Base-by-base conservation (phyloP, 73 alveolate genomes). In the Paramecium sonneborni region DNA sequence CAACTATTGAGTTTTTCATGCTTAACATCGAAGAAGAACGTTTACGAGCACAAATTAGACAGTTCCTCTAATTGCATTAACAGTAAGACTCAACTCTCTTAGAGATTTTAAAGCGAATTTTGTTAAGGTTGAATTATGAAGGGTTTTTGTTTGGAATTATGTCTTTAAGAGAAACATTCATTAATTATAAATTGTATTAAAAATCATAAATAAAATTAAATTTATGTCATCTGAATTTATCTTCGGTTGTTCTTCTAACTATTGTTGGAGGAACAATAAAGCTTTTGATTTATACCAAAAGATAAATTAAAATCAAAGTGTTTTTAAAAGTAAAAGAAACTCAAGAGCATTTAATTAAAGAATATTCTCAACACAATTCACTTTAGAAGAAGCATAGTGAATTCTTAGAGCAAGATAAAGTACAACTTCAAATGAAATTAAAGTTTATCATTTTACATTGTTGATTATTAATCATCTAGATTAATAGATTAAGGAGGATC, bases 391-490 rank as follows among this genome's bases (percentile, higher is more conserved):
- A 92, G 99, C 99, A 9, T 86, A 93, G 7, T 93, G 95, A 58
- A 96, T 96, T 56, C 86, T 96, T 14, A 97, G 98, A 26, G 88
- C 94, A 8, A 95, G 95, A 92, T 93, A 96, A 48, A 57, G 94
- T 6, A 92, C 95, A 24, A 94, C 92, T 1, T 87, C 41, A 85
- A 92, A 95, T 56, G 85, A 95, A 76, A 94, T 97, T 3, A 76
- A 85, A 52, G 92, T 76, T 48, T 93, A 95, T 1, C 98, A 96
- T 93, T 96, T 95, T 79, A 96, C 93, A 89, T 93, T 97, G 48
- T 94, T 97, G 97, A 48, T 96, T 76, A 23, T 92, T 34, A 97
- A 97, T 89, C 99, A 97, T 92, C 99, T 99, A 21, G 99, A 97
- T 92, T n/a, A n/a, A n/a, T 99, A 21, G 99, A 97, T 52, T 88